Evolutionary conservation across 805 yeast species (phyloP).

Genomic region (Kuraishia floccosa): DNA sequence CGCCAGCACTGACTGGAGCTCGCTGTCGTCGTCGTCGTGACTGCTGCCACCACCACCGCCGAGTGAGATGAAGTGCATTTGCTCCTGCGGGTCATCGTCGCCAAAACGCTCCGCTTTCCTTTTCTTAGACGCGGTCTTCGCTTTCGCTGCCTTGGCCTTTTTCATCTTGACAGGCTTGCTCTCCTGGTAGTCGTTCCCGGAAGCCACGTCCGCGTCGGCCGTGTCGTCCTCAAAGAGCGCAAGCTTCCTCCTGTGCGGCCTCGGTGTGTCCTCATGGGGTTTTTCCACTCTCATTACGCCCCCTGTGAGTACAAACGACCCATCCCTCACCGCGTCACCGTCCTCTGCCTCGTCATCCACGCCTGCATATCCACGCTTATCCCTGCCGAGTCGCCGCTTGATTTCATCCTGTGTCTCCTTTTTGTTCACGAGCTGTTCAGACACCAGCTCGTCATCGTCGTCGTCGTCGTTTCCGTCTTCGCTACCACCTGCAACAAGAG

Average conservation of each 20-base stretch:
- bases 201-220: not conserved
- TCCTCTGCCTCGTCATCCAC: constrained; percentile 13
- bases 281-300: not conserved
- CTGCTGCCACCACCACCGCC: constrained; percentile 11
- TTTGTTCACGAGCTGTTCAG: constrained; percentile 24
- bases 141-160: constrained; percentile 14
- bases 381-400: constrained; percentile 8
- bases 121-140: constrained; percentile 6
- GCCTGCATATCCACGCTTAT: constrained; percentile 7
- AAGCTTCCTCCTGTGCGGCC: constrained; percentile 3
- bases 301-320: constrained; percentile 12
- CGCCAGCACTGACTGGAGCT: constrained; percentile 15
- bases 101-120: constrained; percentile 8
- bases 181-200: constrained; percentile 2
- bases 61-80: constrained; percentile 15
- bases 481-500: constrained; percentile 10
- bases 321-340: constrained; percentile 6
- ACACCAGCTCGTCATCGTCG: constrained; percentile 23
- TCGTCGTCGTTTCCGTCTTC: constrained; percentile 22
- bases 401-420: constrained; percentile 16
- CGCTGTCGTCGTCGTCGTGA: constrained; percentile 12
- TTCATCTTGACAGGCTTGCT: constrained; percentile 18
- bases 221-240: constrained; percentile 3
- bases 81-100: constrained; percentile 7
- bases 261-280: not conserved